These are phyloP conservation scores for Pleurotus pulmonarius DNA, from an alignment of 768 basidiomycete genomes.

Conservation along the genomic window DNA sequence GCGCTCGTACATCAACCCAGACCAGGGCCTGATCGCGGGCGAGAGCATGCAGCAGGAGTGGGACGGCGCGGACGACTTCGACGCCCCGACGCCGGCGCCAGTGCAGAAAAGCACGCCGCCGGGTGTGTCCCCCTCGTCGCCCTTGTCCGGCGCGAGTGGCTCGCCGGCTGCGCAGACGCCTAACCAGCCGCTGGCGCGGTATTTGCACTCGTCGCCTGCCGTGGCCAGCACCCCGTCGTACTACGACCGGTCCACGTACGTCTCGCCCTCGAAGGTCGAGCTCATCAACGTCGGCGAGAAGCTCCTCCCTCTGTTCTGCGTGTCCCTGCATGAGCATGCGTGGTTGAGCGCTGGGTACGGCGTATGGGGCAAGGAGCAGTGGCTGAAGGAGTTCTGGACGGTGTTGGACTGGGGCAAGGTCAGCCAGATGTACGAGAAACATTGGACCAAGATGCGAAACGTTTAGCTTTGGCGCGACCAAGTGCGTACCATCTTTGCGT, in stretches of 20 bases:
- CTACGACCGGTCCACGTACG: conserved; percentile 1
- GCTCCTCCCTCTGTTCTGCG: conserved; percentile 72
- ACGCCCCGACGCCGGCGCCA: conserved; percentile 18
- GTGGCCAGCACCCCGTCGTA: conserved; percentile 6
- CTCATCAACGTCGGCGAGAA: conserved; percentile 43
- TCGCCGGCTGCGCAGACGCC: conserved; percentile 23
- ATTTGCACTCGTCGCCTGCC: conserved; percentile 14
- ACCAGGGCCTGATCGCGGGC: conserved; percentile 14
- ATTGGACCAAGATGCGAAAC: conserved; percentile 7
- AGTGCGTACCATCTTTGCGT: too few relatives aligned
- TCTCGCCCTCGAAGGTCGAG: conserved; percentile 12
- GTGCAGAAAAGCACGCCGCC: conserved; percentile 22
- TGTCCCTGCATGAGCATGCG: conserved; percentile 80
- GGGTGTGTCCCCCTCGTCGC: conserved; percentile 32
- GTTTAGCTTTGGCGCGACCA: not conserved
- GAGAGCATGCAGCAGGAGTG: conserved; percentile 7
- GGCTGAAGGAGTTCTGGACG: conserved; percentile 80
- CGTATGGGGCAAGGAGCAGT: conserved; percentile 88
- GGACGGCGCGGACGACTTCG: not conserved
- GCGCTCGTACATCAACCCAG: conserved; percentile 31
- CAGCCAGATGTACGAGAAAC: conserved; percentile 29
- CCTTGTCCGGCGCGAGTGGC: conserved; percentile 37
- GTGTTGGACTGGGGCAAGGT: conserved; percentile 77
- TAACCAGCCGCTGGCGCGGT: conserved; percentile 24
- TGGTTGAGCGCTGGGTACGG: conserved; percentile 86